phyloP scores from a whole-genome alignment of 305 asterid genomes.

The Caryopteris hybrid region DNA sequence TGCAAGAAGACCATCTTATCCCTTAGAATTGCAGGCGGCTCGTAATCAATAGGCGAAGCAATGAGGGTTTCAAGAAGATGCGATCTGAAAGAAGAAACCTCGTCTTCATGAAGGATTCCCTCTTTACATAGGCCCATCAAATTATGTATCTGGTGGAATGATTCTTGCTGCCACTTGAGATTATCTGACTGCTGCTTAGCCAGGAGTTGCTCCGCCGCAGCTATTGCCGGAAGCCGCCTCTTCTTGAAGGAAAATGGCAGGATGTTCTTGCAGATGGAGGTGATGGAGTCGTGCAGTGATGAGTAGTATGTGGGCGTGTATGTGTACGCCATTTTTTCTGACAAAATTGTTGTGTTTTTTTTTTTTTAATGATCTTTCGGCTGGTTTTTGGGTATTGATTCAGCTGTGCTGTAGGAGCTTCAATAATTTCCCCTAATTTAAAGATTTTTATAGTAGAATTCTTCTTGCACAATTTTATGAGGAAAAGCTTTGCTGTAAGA shows the following conservation, averaged over 20 bases:
- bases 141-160: slow-evolving; percentile 84
- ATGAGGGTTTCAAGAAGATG: slow-evolving; percentile 69
- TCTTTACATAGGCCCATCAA: slow-evolving; percentile 82
- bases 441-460: slow-evolving; percentile 17
- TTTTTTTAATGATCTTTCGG: background rate
- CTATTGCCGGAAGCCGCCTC: slow-evolving; percentile 71
- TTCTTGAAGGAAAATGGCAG: slow-evolving; percentile 92
- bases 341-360: too few species aligned
- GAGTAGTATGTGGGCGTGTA: slow-evolving; percentile 85
- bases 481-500: slow-evolving; percentile 18
- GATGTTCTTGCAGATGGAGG: slow-evolving; percentile 80
- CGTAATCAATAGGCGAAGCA: slow-evolving; percentile 66
- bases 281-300: slow-evolving; percentile 79
- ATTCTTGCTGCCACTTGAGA: slow-evolving; percentile 95
- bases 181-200: slow-evolving; percentile 85
- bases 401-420: background rate
- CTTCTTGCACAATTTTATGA: slow-evolving; percentile 23
- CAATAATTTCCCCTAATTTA: background rate
- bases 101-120: slow-evolving; percentile 63
- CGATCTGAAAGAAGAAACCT: slow-evolving; percentile 71
- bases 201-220: slow-evolving; percentile 87
- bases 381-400: background rate
- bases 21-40: slow-evolving; percentile 59
- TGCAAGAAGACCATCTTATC: slow-evolving; percentile 91
- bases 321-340: slow-evolving; percentile 57